Evolutionary conservation across 495 filamentous ascomycete genomes (phyloP), one percentile per base, ranked within the genome.

Genomic region (Viridothelium virens): DNA sequence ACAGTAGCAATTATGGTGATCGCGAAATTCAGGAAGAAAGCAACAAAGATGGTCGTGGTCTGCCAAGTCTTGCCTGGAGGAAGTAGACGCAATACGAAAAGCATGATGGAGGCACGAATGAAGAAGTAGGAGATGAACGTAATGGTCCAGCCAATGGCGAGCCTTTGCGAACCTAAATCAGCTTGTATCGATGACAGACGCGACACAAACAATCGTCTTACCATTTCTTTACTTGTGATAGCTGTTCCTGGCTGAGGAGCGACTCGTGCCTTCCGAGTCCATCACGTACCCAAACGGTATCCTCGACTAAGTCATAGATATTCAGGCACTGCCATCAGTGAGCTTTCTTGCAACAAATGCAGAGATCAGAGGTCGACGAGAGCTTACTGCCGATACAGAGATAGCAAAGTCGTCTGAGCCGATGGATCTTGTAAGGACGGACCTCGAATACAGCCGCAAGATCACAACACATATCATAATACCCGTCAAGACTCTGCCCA

Each of bases 121-220:
- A 59, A 59, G 31, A 59, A 59, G 14, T 59, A 59, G 53, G 53
- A 59, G 53, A 59, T 59, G 53, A 59, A 59, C 25, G 53, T 36
- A 14, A 34, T 7, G 31, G 36, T 4, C 53, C 53, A 59, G 5
- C 53, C 53, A 18, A 59, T 59, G 31, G 53, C 53, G 36, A 59
- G 36, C 53, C 53, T 59, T 59, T 59, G 31, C 7, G 2, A 18
- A 59, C 14, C 53, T 9, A 10, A 0, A 59, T 59, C 31, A 59
- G 53, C 25, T 36, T 25, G 5, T 59, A 3, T 0, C 31, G 10
- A 34, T 59, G 31, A 59, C 5, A 33, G 25, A 59, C 1, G 18
- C 48, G 36, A 33, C 31, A 34, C 53, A 59, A 59, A 7, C 31
- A 7, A 34, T 33, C 9, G 2, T 9, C 53, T 36, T 36, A 59